Percentiles rank a stretch among this genome's conserved stretches.
Evolutionary conservation across 2,329 filamentous ascomycete genomes (phyloP).

Genomic region (Aspergillus sclerotialis): DNA sequence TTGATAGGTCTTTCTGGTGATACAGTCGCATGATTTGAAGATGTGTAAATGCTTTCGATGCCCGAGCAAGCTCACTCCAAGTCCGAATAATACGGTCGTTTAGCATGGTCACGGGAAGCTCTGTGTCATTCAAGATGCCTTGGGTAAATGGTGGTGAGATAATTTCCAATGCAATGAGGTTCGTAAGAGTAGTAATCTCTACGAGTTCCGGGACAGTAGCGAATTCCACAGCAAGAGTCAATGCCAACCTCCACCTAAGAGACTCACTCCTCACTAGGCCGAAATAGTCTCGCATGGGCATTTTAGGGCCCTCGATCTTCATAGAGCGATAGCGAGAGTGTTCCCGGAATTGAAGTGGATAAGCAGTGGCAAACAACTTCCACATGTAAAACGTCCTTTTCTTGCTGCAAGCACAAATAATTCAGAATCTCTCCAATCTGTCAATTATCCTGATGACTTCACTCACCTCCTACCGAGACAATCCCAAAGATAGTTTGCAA

Average conservation of each 20-base stretch:
- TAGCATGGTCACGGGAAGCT: constrained; percentile 15
- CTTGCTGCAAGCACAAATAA: constrained; percentile 19
- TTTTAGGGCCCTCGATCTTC: constrained; percentile 19
- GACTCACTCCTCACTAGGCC: constrained; percentile 23
- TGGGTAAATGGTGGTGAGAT: constrained; percentile 12
- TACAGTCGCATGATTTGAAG: constrained; percentile 31
- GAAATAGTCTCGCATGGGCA: constrained; percentile 30
- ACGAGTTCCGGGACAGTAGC: constrained; percentile 30
- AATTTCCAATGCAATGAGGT: constrained; percentile 35
- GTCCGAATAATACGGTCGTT: constrained; percentile 34
- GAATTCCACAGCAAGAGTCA: constrained; percentile 28
- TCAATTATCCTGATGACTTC: neutral
- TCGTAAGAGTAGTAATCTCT: constrained; percentile 29
- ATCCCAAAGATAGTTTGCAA: constrained; percentile 35
- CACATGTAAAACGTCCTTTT: constrained; percentile 37
- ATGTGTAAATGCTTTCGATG: constrained; percentile 27
- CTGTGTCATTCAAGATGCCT: constrained; percentile 5
- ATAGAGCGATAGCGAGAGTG: constrained; percentile 22
- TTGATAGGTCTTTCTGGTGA: constrained; percentile 24
- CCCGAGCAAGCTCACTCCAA: constrained; percentile 33
- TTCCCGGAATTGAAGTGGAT: constrained; percentile 28
- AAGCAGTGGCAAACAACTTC: constrained; percentile 34
- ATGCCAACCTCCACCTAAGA: constrained; percentile 26
- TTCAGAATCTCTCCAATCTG: too few relatives aligned
- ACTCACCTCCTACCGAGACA: constrained; percentile 28